Evolutionary conservation across 2,329 filamentous ascomycete species (phyloP), one percentile per base, ranked within the genome.

Genomic region (Akanthomyces lecanii): DNA sequence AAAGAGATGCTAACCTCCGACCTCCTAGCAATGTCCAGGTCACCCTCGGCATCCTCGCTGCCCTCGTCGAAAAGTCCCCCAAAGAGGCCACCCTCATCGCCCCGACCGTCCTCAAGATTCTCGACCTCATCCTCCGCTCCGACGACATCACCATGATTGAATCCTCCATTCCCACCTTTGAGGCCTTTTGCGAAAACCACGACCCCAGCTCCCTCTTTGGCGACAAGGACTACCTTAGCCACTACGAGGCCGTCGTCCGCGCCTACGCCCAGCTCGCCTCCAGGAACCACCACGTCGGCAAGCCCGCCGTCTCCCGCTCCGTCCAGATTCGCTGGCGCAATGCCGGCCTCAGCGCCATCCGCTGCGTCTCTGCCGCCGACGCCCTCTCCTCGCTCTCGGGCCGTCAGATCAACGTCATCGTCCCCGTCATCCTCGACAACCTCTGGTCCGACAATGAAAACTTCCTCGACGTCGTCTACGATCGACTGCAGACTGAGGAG

Each of bases 71-170:
- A 73, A 97, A 97, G 78, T 86, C 91, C 50, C 90, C 92, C 65
- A 90, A 93, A 73, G 93, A 97, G 74, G 86, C 97, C 55, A 90
- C 92, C 58, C 86, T 99, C 58, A 96, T 96, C 73, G 92, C 92
- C 54, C 85, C 85, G 66, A 91, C 90, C 71, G 87, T 97, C 62
- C 85, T 98, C 72, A 90, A 89, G 69, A 90, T 97, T 67, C 85
- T 98, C 71, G 86, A 89, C 67, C 88, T 88, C 62, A 89, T 98
- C 70, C 84, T 98, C 61, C 86, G 87, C 65, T 96, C 92, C 66
- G 87, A 89, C 74, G 92, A 98, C 74, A 89, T 98, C 66, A 91
- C 89, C 68, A 91, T 98, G 87, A 88, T 96, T 65, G 93, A 98
- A 77, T 92, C 93, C 42, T 95, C 92, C 3, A 83, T 96, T 66